Conservation (phyloP, 768 basidiomycete species). For the Tulasnella sp. region DNA sequence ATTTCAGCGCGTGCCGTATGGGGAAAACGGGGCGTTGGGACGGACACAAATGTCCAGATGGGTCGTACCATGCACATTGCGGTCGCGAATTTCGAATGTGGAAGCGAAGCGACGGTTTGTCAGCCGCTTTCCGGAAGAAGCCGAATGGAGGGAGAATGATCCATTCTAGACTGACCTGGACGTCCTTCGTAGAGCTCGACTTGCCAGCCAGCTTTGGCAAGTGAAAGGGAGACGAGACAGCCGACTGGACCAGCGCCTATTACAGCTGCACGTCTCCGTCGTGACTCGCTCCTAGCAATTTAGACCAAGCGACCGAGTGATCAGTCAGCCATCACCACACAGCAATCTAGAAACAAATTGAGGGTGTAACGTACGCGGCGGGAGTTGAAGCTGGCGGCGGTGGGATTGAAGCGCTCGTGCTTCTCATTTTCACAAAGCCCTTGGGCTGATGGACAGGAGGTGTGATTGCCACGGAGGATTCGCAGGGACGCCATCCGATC, state of each 20-base stretch:
- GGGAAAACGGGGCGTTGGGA: background rate
- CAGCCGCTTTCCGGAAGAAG: constrained; percentile 16
- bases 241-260: constrained; percentile 89
- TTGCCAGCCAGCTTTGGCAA: constrained; percentile 77
- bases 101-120: background rate
- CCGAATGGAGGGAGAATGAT: constrained; percentile 1
- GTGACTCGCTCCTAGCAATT: background rate
- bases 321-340: constrained; percentile 2
- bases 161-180: constrained; percentile 41
- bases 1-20: background rate
- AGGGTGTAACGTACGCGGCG: background rate
- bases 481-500: too few species aligned
- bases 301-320: background rate
- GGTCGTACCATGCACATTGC: too few species aligned
- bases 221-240: constrained; percentile 72
- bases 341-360: too few species aligned
- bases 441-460: too few species aligned
- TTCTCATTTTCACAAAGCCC: background rate
- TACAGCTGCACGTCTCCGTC: constrained; percentile 20
- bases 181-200: constrained; percentile 72
- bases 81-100: constrained; percentile 2
- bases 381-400: background rate
- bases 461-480: too few species aligned
- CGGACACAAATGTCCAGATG: too few species aligned
- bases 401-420: background rate